phyloP scores from a whole-genome alignment of 2,329 filamentous ascomycete genomes.

The Trichoderma harzianum region DNA sequence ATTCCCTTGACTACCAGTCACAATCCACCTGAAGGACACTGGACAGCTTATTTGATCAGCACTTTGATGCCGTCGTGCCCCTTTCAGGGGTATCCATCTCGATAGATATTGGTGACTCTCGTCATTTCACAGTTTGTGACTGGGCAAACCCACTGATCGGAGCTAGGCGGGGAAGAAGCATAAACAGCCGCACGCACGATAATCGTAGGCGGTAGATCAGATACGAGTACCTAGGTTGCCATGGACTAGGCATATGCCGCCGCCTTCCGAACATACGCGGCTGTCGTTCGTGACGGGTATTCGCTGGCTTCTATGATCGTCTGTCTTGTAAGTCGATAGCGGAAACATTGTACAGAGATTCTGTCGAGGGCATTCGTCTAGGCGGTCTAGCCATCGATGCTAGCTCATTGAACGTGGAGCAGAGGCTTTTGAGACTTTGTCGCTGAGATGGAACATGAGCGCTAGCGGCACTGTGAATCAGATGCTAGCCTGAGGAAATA shows the following conservation, averaged over 20 bases:
- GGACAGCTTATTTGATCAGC: neutral
- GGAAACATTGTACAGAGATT: neutral
- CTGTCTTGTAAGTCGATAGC: neutral
- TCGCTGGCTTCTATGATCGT: neutral
- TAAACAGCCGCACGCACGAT: neutral
- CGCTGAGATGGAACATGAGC: neutral
- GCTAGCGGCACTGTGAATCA: neutral
- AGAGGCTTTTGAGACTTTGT: conserved; percentile 1
- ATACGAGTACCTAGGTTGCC: neutral
- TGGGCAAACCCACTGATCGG: neutral
- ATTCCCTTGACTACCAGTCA: neutral
- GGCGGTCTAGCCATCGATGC: neutral
- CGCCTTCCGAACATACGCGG: neutral
- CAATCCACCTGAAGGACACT: neutral
- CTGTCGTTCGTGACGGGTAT: neutral
- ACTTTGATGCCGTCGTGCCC: neutral
- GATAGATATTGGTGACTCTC: neutral
- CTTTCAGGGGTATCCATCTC: neutral
- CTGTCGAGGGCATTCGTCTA: neutral
- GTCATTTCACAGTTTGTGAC: neutral
- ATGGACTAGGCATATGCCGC: neutral
- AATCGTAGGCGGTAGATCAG: neutral
- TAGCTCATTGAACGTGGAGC: neutral
- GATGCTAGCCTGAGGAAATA: neutral
- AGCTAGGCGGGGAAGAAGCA: neutral